Conservation (phyloP, 2,329 filamentous ascomycete species). For the Lomentospora prolificans region DNA sequence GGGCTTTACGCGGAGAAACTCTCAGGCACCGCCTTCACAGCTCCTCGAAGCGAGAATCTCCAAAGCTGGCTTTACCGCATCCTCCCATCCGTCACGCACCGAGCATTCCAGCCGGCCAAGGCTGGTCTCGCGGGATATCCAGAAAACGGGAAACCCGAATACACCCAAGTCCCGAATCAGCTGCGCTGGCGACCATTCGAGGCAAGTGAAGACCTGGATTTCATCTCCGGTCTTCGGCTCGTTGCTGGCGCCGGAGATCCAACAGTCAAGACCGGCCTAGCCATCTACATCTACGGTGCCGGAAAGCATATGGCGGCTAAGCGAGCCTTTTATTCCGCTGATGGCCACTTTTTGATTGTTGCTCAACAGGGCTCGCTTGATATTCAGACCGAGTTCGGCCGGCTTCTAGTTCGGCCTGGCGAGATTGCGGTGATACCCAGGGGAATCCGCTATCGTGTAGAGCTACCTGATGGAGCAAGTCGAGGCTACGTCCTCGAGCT, state of each 20-base stretch:
- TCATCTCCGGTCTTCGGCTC: constrained; percentile 36
- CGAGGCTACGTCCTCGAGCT: constrained; percentile 60
- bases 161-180: background rate
- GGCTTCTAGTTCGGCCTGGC: constrained; percentile 54
- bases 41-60: constrained; percentile 19
- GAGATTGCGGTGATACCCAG: constrained; percentile 58
- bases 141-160: constrained; percentile 38
- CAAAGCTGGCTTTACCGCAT: constrained; percentile 26
- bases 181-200: constrained; percentile 7
- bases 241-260: constrained; percentile 40
- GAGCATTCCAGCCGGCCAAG: constrained; percentile 12
- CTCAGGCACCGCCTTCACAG: constrained; percentile 29
- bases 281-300: constrained; percentile 37
- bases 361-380: constrained; percentile 55
- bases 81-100: constrained; percentile 23
- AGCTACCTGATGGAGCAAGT: constrained; percentile 38
- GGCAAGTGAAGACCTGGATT: constrained; percentile 25
- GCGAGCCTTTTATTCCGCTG: constrained; percentile 43
- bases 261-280: constrained; percentile 36
- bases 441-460: constrained; percentile 40
- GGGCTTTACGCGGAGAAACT: constrained; percentile 37
- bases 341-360: constrained; percentile 58
- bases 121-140: constrained; percentile 33
- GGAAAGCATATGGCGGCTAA: constrained; percentile 34
- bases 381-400: constrained; percentile 59